Percentiles rank a stretch among this genome's conserved stretches.
These are phyloP conservation scores for Diaporthe sp. DNA, from an alignment of 2,329 filamentous ascomycete species.

Conservation along the genomic window DNA sequence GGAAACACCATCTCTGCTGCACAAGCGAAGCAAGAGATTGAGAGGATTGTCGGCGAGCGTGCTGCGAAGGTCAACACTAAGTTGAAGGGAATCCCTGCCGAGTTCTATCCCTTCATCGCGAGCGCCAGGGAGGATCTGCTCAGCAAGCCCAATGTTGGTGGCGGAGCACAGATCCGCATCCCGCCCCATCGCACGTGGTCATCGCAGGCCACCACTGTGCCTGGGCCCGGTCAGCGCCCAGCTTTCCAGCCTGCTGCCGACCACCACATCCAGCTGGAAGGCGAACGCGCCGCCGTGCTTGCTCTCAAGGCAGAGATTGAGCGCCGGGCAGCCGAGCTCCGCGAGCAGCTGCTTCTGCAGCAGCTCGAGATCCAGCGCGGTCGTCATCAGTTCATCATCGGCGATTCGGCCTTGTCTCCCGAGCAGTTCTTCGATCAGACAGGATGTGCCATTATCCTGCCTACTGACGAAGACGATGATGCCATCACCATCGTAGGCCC, in stretches of 20 bases:
- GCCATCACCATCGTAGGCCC: conserved; percentile 88
- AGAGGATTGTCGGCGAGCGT: conserved; percentile 88
- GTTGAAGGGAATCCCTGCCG: conserved; percentile 84
- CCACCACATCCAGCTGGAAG: conserved; percentile 84
- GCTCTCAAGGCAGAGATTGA: conserved; percentile 85
- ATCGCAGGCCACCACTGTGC: conserved; percentile 72
- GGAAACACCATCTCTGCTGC: conserved; percentile 91
- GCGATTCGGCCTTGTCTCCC: conserved; percentile 80
- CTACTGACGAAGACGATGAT: conserved; percentile 81
- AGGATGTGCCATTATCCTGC: conserved; percentile 88
- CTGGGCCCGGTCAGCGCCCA: conserved; percentile 71
- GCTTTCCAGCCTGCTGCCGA: conserved; percentile 79
- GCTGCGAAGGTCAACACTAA: conserved; percentile 84
- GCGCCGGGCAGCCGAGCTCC: conserved; percentile 79
- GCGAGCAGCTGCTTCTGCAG: conserved; percentile 79
- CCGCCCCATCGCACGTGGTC: conserved; percentile 84
- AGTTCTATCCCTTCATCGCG: conserved; percentile 96
- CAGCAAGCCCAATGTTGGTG: conserved; percentile 75
- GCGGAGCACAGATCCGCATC: conserved; percentile 83
- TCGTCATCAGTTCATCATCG: conserved; percentile 94
- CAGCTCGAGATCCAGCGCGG: conserved; percentile 86
- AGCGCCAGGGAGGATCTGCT: conserved; percentile 78
- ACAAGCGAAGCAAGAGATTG: conserved; percentile 84
- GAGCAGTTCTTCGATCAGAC: conserved; percentile 92
- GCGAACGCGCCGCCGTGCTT: conserved; percentile 85